phyloP scores from a whole-genome alignment of 768 basidiomycete species.

The Trametes meyenii region DNA sequence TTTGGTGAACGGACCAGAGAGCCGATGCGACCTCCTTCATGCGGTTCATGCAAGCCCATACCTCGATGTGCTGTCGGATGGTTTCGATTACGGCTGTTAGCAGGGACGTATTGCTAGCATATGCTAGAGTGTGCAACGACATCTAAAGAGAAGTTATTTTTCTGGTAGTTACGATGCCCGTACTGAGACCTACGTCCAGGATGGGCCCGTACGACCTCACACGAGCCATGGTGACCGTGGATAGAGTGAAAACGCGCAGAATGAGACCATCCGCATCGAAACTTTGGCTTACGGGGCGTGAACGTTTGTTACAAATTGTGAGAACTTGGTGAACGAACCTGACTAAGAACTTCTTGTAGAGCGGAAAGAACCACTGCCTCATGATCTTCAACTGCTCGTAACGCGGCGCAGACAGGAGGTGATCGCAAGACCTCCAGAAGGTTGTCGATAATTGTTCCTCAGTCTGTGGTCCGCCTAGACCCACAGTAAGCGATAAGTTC shows the following conservation, averaged over 20 bases:
- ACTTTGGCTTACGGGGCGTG: not conserved
- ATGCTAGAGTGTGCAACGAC: conserved; percentile 49
- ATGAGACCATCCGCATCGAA: conserved; percentile 31
- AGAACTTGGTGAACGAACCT: conserved; percentile 41
- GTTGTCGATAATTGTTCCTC: conserved; percentile 16
- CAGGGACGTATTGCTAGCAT: conserved; percentile 52
- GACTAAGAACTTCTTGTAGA: conserved; percentile 49
- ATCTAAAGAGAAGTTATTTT: conserved; percentile 28
- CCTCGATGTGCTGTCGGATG: conserved; percentile 67
- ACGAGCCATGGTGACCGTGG: conserved; percentile 60
- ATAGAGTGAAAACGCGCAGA: conserved; percentile 58
- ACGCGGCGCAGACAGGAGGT: conserved; percentile 57
- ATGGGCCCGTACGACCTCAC: conserved; percentile 68
- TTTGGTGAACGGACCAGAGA: conserved; percentile 62
- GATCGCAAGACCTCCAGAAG: conserved; percentile 44
- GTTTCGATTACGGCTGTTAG: conserved; percentile 69
- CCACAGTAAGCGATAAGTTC: not conserved
- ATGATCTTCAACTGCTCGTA: conserved; percentile 77
- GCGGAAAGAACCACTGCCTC: conserved; percentile 74
- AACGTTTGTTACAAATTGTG: not conserved
- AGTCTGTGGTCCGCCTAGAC: conserved; percentile 17
- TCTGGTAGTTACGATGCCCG: not conserved
- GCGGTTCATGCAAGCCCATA: conserved; percentile 80
- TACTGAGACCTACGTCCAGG: conserved; percentile 56
- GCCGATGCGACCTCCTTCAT: conserved; percentile 56